phyloP scores from a whole-genome alignment of 2,329 filamentous ascomycete species.

The Daldinia eschscholtzii region DNA sequence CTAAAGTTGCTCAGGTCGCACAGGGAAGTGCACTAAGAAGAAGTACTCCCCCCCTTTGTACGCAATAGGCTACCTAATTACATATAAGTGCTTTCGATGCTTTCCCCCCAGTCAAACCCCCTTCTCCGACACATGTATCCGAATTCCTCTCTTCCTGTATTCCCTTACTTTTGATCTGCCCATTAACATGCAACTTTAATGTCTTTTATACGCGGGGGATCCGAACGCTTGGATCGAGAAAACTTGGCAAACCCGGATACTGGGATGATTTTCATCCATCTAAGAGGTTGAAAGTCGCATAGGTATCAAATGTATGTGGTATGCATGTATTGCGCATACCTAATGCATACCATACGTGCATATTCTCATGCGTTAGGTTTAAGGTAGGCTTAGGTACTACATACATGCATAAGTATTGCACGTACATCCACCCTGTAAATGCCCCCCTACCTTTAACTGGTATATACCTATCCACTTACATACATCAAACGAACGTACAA shows the following conservation, averaged over 20 bases:
- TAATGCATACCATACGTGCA: conserved; percentile 25
- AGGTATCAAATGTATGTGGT: conserved; percentile 12
- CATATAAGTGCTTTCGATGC: conserved; percentile 16
- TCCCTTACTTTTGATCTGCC: conserved; percentile 13
- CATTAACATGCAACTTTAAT: conserved; percentile 36
- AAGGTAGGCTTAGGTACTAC: conserved; percentile 22
- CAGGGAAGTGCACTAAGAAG: conserved; percentile 15
- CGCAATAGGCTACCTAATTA: conserved; percentile 32
- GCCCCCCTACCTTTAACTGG: conserved; percentile 1
- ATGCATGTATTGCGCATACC: conserved; percentile 23
- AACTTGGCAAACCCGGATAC: conserved; percentile 41
- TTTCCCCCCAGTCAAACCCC: not conserved
- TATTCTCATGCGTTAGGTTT: conserved; percentile 22
- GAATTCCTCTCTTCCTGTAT: conserved; percentile 17
- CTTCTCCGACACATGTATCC: conserved; percentile 20
- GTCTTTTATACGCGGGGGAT: conserved; percentile 31
- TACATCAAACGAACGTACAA: conserved; percentile 1
- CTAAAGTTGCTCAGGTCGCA: conserved; percentile 17
- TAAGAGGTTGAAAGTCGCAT: conserved; percentile 34
- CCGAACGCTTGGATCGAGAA: conserved; percentile 40
- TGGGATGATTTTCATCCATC: conserved; percentile 39
- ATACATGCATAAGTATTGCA: conserved; percentile 25
- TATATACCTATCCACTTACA: conserved; percentile 20
- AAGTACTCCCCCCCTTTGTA: conserved; percentile 21
- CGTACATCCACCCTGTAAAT: conserved; percentile 13